Evolutionary conservation across 2,329 filamentous ascomycete species (phyloP), one percentile per base, ranked within the genome.

Genomic region (Amesomyces nigricolor): DNA sequence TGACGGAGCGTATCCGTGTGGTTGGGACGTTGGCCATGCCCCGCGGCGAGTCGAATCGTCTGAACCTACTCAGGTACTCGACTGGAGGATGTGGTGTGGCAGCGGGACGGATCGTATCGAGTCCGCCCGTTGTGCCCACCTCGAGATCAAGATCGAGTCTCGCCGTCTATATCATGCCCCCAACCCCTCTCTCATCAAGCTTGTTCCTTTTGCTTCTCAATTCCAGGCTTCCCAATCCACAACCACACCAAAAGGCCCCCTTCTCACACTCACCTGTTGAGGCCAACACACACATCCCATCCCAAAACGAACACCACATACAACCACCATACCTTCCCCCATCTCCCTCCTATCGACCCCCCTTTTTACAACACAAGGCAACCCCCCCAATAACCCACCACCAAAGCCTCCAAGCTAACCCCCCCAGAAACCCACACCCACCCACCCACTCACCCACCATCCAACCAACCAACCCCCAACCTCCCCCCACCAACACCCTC

Each of bases 31-130:
- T 54, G 47, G 40, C 39, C 48, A 47, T 30, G 32, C 42, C 30
- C 39, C 35, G 45, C 32, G 40, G 9, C 8, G 44, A 38, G 10
- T 35, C 14, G 17, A 37, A 14, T 19, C 11, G 37, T 9, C 38
- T 56, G 30, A 9, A 32, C 7, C 2, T 4, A 35, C 22, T 26
- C 22, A 26, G 22, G 32, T 35, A 11, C 32, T 19, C 17, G 14
- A 30, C 2, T 42, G 26, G 19, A 44, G 16, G 39, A 10, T 32
- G 22, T 50, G 40, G 48, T 38, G 42, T 51, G 19, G 35, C 19
- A 45, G 47, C 47, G 37, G 47, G 29, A 53, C 47, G 55, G 55
- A 47, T 54, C 47, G 50, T 45, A 39, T 53, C 54, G 46, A 51
- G 51, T 51, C 47, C 44, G 14, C 22, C 44, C 14, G 43, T 51